These are phyloP conservation scores for Gynochthodes officinalis DNA, from an alignment of 257 asterid genomes.

Conservation along the genomic window DNA sequence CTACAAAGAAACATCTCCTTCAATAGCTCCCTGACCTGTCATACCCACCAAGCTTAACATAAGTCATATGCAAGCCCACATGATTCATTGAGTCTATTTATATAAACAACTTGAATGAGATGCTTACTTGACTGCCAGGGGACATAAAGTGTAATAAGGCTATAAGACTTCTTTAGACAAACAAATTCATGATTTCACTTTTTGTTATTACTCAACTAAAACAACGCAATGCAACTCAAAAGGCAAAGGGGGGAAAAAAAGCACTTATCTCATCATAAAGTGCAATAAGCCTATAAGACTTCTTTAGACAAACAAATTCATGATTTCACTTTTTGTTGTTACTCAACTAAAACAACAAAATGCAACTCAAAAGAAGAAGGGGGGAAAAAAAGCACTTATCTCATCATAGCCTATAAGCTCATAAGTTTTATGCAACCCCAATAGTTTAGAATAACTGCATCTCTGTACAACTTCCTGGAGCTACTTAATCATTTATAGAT, in stretches of 20 bases:
- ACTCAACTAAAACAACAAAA: background rate
- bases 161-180: background rate
- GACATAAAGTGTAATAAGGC: constrained; percentile 1
- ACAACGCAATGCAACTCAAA: background rate
- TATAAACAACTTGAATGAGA: constrained; percentile 9
- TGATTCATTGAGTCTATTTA: constrained; percentile 21
- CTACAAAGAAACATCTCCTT: constrained; percentile 37
- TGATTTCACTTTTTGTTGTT: background rate
- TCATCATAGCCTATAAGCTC: background rate
- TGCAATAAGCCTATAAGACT: too few species aligned
- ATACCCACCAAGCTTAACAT: constrained; percentile 46
- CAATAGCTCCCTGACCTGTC: constrained; percentile 79
- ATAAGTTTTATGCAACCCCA: background rate
- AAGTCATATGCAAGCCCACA: constrained; percentile 37
- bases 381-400: background rate
- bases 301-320: background rate
- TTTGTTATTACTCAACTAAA: background rate
- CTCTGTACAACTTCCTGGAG: background rate
- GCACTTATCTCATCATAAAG: too few species aligned
- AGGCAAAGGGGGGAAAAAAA: too few species aligned
- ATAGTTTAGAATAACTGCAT: background rate
- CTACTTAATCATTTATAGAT: background rate
- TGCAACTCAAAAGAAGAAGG: background rate
- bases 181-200: background rate
- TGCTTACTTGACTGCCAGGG: constrained; percentile 18